Percentiles rank a stretch among this genome's conserved stretches.
phyloP scores from a whole-genome alignment of 768 basidiomycete genomes.

The Agaricus subrufescens region DNA sequence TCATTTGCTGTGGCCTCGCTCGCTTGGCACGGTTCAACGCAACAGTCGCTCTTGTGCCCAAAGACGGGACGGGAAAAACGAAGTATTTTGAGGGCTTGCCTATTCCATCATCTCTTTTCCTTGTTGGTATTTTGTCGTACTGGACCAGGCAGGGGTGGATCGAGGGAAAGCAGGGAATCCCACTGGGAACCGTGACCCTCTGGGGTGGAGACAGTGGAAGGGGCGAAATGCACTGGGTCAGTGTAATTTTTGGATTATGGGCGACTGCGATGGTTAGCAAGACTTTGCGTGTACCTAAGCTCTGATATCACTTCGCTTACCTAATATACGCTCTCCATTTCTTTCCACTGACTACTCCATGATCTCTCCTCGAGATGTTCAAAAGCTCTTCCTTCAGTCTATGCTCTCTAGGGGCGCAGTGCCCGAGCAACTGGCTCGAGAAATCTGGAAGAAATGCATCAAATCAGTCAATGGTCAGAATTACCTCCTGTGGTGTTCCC shows the following conservation, averaged over 20 bases:
- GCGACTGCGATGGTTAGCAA: slow-evolving; percentile 98
- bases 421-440: slow-evolving; percentile 57
- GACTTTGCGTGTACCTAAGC: slow-evolving; percentile 83
- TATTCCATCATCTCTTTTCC: slow-evolving; percentile 82
- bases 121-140: slow-evolving; percentile 76
- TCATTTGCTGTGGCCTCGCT: slow-evolving; percentile 95
- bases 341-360: not conserved
- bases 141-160: slow-evolving; percentile 88
- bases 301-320: slow-evolving; percentile 16
- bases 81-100: slow-evolving; percentile 98
- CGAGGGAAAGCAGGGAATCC: slow-evolving; percentile 69
- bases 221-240: slow-evolving; percentile 82
- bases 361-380: slow-evolving; percentile 56
- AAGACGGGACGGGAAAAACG: slow-evolving; percentile 80
- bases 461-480: slow-evolving; percentile 60
- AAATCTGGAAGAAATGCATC: slow-evolving; percentile 64
- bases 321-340: slow-evolving; percentile 4
- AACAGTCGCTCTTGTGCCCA: slow-evolving; percentile 91
- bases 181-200: slow-evolving; percentile 65
- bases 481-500: not conserved
- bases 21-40: slow-evolving; percentile 98
- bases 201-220: slow-evolving; percentile 71
- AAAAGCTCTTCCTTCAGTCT: slow-evolving; percentile 75
- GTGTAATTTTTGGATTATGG: slow-evolving; percentile 79
- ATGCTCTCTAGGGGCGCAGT: slow-evolving; percentile 67